These are phyloP conservation scores for Cytospora paraplurivora DNA, from an alignment of 2,329 filamentous ascomycete species.

Conservation along the genomic window DNA sequence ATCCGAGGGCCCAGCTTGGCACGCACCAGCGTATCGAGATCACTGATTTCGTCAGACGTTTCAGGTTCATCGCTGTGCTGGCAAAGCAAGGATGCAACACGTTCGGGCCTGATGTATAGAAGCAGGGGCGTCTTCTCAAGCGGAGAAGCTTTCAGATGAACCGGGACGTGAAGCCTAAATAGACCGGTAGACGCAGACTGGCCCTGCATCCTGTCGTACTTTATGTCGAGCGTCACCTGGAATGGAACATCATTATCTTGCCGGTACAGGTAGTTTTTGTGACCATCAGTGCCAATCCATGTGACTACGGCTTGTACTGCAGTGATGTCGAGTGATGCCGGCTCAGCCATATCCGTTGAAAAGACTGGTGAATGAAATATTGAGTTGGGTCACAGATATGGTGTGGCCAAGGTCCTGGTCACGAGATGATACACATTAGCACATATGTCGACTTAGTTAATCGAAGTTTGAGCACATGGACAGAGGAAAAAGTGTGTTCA, in stretches of 20 bases:
- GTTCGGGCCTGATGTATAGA: constrained; percentile 2
- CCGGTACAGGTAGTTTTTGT: constrained; percentile 1
- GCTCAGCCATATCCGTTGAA: not conserved
- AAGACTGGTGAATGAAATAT: not conserved
- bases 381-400: not conserved
- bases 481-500: not conserved
- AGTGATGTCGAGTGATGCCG: not conserved
- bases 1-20: not conserved
- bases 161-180: not conserved
- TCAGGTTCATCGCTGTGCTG: not conserved
- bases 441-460: not conserved
- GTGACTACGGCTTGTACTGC: constrained; percentile 1
- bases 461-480: not conserved
- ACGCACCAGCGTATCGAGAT: not conserved
- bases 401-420: not conserved
- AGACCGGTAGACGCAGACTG: not conserved
- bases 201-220: not conserved
- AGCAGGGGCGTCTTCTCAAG: constrained; percentile 1
- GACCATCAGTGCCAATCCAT: constrained; percentile 6
- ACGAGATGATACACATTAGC: not conserved
- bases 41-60: not conserved
- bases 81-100: not conserved
- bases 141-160: not conserved
- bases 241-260: not conserved
- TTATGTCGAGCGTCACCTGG: constrained; percentile 8